Conservation (phyloP, 371 early-diverging fungal species). For the Mucor lusitanicus region DNA sequence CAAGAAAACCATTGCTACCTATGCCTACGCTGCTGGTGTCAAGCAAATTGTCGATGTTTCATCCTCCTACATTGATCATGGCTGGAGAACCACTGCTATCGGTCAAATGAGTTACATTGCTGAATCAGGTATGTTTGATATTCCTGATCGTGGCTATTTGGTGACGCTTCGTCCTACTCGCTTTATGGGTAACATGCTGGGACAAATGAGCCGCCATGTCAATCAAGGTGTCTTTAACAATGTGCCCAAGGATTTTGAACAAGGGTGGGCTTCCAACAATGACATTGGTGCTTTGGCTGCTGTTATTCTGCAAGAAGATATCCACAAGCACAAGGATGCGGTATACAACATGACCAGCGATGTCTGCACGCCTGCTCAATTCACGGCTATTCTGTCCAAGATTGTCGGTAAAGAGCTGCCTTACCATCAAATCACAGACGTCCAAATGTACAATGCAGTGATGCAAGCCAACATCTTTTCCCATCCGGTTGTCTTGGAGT, state of each 20-base stretch:
- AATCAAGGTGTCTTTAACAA: slow-evolving; percentile 5
- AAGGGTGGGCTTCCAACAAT: slow-evolving; percentile 20
- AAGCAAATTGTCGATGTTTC: slow-evolving; percentile 41
- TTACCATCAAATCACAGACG: background rate
- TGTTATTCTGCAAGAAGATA: slow-evolving; percentile 11
- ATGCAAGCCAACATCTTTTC: background rate
- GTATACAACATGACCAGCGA: slow-evolving; percentile 18
- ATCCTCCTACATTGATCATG: slow-evolving; percentile 7
- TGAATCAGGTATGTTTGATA: slow-evolving; percentile 25
- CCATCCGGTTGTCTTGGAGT: slow-evolving; percentile 1
- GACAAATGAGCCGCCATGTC: background rate
- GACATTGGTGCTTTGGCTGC: slow-evolving; percentile 30
- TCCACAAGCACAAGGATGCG: slow-evolving; percentile 23
- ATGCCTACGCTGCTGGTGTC: slow-evolving; percentile 32
- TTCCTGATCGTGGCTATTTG: slow-evolving; percentile 22
- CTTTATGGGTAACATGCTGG: slow-evolving; percentile 33
- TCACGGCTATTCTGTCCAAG: slow-evolving; percentile 5
- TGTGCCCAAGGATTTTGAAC: background rate
- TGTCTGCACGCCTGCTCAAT: background rate
- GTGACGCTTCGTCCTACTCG: slow-evolving; percentile 35
- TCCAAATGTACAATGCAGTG: slow-evolving; percentile 9
- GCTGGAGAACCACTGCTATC: slow-evolving; percentile 21
- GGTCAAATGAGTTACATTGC: slow-evolving; percentile 16
- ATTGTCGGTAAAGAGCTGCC: slow-evolving; percentile 15
- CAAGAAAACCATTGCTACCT: slow-evolving; percentile 16